Conservation (phyloP, 805 yeast genomes). For the Nakazawaea peltata region DNA sequence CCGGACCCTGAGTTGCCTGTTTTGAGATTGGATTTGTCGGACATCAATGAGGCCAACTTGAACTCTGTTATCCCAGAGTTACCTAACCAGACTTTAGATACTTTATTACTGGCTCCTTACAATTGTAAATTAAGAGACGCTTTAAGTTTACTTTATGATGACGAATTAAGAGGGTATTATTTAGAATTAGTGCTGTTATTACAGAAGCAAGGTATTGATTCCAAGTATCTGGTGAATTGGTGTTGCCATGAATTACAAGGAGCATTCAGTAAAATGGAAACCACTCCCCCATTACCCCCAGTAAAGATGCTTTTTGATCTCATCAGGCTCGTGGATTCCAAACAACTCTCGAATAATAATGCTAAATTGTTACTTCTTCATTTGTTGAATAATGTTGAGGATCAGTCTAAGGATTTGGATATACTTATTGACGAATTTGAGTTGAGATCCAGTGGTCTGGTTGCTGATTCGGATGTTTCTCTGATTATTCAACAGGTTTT, state of each 20-base stretch:
- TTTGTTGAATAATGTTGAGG: constrained; percentile 41
- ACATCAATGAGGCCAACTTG: constrained; percentile 31
- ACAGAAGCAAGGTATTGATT: constrained; percentile 14
- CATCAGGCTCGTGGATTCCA: constrained; percentile 35
- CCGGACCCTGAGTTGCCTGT: constrained; percentile 87
- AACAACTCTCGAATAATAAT: constrained; percentile 51
- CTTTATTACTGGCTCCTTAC: constrained; percentile 40
- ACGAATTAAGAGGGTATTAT: constrained; percentile 45
- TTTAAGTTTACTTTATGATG: constrained; percentile 48
- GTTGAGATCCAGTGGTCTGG: constrained; percentile 25
- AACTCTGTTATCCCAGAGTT: constrained; percentile 37
- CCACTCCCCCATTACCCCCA: too few species aligned
- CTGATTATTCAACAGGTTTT: constrained; percentile 28
- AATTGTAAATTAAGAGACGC: constrained; percentile 67
- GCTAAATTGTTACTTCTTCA: constrained; percentile 62
- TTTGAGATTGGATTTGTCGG: constrained; percentile 35
- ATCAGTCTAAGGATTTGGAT: constrained; percentile 23
- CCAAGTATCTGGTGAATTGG: constrained; percentile 62
- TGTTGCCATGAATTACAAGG: constrained; percentile 77
- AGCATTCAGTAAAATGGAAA: constrained; percentile 44
- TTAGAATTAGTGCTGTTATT: constrained; percentile 26
- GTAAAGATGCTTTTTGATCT: constrained; percentile 45
- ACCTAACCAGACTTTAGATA: constrained; percentile 51
- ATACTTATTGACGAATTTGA: constrained; percentile 49
- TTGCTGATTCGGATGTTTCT: constrained; percentile 21